A percentile compares a stretch with the other conserved stretches of the same genome.
These are phyloP conservation scores for Pulveroboletus ravenelii DNA, from an alignment of 768 basidiomycete genomes.

Conservation along the genomic window DNA sequence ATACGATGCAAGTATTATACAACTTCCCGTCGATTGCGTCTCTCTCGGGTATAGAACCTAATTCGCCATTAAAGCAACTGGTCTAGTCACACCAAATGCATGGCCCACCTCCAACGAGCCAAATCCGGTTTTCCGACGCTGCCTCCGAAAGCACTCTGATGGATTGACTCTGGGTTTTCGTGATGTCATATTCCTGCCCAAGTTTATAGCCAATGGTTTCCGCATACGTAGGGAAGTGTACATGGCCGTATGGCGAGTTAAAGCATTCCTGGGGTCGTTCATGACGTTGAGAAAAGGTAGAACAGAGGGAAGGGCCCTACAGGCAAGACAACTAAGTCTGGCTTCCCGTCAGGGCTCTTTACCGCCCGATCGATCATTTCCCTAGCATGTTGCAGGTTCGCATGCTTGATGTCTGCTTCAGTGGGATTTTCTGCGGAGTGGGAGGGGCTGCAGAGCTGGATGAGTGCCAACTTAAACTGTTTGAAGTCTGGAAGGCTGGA, in stretches of 20 bases:
- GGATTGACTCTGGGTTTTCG: constrained; percentile 60
- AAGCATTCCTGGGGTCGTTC: constrained; percentile 65
- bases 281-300: constrained; percentile 1
- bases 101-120: constrained; percentile 88
- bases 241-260: constrained; percentile 79
- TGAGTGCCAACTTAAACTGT: constrained; percentile 79
- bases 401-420: constrained; percentile 48
- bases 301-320: constrained; percentile 38
- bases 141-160: constrained; percentile 75
- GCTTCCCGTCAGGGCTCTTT: constrained; percentile 40
- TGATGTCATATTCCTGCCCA: constrained; percentile 54
- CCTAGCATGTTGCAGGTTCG: constrained; percentile 79
- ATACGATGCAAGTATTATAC: constrained; percentile 93
- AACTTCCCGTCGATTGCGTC: constrained; percentile 59
- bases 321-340: constrained; percentile 80
- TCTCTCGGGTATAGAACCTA: constrained; percentile 91
- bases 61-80: not conserved
- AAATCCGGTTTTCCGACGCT: constrained; percentile 73
- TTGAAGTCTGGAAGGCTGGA: constrained; percentile 43
- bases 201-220: constrained; percentile 67
- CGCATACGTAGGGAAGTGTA: constrained; percentile 77
- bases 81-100: not conserved
- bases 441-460: constrained; percentile 80
- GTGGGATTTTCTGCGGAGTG: constrained; percentile 26
- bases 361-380: constrained; percentile 77